Evolutionary conservation across 495 filamentous ascomycete genomes (phyloP).

Genomic region (Daldinia bambusicola): DNA sequence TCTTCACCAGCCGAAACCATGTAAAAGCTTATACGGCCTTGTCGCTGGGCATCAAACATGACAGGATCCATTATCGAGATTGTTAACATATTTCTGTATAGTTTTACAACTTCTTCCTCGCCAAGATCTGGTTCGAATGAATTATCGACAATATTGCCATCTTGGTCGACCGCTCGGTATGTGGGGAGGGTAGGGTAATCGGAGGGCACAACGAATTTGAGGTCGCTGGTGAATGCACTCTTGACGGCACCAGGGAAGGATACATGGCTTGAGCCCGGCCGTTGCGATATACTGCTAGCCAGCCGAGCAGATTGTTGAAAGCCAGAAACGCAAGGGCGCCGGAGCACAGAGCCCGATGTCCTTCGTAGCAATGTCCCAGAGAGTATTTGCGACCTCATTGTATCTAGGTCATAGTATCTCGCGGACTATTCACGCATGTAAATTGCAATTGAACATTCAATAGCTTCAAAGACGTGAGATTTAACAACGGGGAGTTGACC

Average conservation of each 20-base stretch:
- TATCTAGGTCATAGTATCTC: constrained; percentile 25
- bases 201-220: constrained; percentile 78
- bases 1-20: constrained; percentile 98
- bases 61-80: constrained; percentile 94
- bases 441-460: constrained; percentile 16
- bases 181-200: constrained; percentile 78
- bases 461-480: not conserved
- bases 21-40: constrained; percentile 91
- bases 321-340: constrained; percentile 21
- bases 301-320: constrained; percentile 35
- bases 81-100: constrained; percentile 69
- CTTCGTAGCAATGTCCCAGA: constrained; percentile 37
- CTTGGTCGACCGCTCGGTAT: constrained; percentile 85
- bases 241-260: constrained; percentile 95
- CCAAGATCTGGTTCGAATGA: constrained; percentile 69
- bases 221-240: constrained; percentile 84
- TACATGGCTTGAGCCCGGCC: constrained; percentile 76
- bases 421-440: constrained; percentile 2
- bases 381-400: constrained; percentile 41
- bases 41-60: constrained; percentile 87
- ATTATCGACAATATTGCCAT: constrained; percentile 82
- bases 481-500: constrained; percentile 11
- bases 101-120: constrained; percentile 74
- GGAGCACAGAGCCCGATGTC: constrained; percentile 33
- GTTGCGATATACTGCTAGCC: constrained; percentile 64